These are phyloP conservation scores for Fraxinus anomala DNA, from an alignment of 257 asterid species.

Conservation along the genomic window DNA sequence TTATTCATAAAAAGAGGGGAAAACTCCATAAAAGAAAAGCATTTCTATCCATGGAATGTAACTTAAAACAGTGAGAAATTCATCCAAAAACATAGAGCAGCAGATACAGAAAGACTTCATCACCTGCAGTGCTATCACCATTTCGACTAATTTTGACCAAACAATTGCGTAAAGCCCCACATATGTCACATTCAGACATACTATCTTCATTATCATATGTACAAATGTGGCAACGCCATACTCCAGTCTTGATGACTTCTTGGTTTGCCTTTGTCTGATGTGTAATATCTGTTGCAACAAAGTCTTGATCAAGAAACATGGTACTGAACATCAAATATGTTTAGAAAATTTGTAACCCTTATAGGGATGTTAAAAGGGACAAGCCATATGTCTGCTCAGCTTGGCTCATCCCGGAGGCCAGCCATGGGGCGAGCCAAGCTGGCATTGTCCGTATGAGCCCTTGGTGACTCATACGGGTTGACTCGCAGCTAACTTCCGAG, in stretches of 20 bases:
- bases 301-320: conserved; percentile 29
- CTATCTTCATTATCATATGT: conserved; percentile 84
- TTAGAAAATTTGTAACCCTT: too few species aligned
- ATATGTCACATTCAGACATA: conserved; percentile 84
- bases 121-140: conserved; percentile 55
- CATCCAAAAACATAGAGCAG: conserved; percentile 5
- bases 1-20: neutral
- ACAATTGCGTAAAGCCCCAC: conserved; percentile 91
- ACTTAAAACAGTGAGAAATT: conserved; percentile 5
- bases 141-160: conserved; percentile 59
- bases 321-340: conserved; percentile 7
- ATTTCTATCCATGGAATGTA: conserved; percentile 17
- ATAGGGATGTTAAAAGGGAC: too few species aligned
- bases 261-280: conserved; percentile 40
- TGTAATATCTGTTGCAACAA: conserved; percentile 39
- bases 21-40: conserved; percentile 13
- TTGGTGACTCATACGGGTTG: too few species aligned
- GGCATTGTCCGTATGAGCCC: too few species aligned
- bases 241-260: conserved; percentile 44
- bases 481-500: too few species aligned
- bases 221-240: conserved; percentile 94
- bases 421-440: too few species aligned
- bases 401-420: too few species aligned
- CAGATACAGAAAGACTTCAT: conserved; percentile 7
- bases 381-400: too few species aligned